Conservation (phyloP, 192 early-diverging fungal genomes). For the Thoreauomyces humboldtii region DNA sequence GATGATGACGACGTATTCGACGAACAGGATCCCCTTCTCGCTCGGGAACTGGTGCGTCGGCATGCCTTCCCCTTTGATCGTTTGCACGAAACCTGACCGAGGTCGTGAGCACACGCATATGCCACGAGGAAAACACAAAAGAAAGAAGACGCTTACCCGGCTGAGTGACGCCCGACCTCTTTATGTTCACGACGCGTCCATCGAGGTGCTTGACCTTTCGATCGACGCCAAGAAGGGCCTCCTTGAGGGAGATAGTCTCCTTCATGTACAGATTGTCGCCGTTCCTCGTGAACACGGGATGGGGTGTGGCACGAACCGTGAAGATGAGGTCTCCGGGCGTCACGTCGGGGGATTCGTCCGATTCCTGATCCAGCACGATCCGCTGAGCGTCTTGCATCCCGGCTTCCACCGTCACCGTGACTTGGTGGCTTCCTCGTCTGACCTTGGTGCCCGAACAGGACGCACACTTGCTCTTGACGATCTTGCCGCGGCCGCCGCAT, state of each 20-base stretch:
- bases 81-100: conserved; percentile 84
- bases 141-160: conserved; percentile 35
- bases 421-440: conserved; percentile 72
- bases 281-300: conserved; percentile 70
- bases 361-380: conserved; percentile 83
- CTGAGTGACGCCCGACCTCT: conserved; percentile 58
- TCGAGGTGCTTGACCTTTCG: conserved; percentile 77
- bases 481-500: conserved; percentile 90
- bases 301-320: conserved; percentile 63
- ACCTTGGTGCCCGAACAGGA: conserved; percentile 86
- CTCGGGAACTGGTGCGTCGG: conserved; percentile 59
- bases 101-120: too few relatives aligned
- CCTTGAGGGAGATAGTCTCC: conserved; percentile 70
- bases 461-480: conserved; percentile 74
- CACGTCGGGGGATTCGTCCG: conserved; percentile 86
- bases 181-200: conserved; percentile 43
- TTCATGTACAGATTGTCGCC: conserved; percentile 77
- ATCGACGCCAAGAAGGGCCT: conserved; percentile 81
- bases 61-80: conserved; percentile 85
- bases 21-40: conserved; percentile 75
- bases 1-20: conserved; percentile 85
- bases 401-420: conserved; percentile 75
- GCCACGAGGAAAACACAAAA: too few relatives aligned
- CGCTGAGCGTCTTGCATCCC: conserved; percentile 76
- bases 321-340: conserved; percentile 88